Evolutionary conservation across 2,329 filamentous ascomycete genomes (phyloP).

Genomic region (Seiridium cupressi): DNA sequence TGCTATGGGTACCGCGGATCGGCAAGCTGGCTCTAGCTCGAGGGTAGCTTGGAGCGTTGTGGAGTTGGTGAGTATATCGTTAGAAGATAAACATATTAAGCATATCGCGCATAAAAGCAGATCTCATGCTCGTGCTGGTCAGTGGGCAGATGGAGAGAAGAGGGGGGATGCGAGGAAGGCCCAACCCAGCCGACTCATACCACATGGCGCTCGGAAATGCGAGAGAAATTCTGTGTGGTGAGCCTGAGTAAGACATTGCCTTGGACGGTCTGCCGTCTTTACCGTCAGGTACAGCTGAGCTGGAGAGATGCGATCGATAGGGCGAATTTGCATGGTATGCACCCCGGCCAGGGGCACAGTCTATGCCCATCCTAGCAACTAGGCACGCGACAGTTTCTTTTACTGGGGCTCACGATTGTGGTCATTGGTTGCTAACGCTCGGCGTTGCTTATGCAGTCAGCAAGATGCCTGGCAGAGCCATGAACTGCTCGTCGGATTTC

Average conservation of each 20-base stretch:
- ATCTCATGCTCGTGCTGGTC: no score
- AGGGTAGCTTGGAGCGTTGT: neutral
- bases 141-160: no score
- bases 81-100: neutral
- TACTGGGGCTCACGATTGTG: no score
- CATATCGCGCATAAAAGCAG: neutral
- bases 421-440: neutral
- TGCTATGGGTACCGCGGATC: neutral
- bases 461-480: neutral
- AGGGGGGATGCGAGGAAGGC: no score
- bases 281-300: neutral
- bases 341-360: neutral
- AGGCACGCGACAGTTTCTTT: neutral
- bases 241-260: neutral
- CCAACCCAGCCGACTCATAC: no score
- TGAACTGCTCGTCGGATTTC: no score
- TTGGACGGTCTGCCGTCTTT: neutral
- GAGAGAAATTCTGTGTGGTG: neutral
- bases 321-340: neutral
- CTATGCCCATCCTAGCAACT: neutral
- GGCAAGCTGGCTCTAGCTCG: neutral
- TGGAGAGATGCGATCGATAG: neutral
- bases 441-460: neutral
- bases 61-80: neutral
- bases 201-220: neutral